These are phyloP conservation scores for Coccomyxa sp. DNA, from an alignment of 139 green algal species.

Conservation along the genomic window DNA sequence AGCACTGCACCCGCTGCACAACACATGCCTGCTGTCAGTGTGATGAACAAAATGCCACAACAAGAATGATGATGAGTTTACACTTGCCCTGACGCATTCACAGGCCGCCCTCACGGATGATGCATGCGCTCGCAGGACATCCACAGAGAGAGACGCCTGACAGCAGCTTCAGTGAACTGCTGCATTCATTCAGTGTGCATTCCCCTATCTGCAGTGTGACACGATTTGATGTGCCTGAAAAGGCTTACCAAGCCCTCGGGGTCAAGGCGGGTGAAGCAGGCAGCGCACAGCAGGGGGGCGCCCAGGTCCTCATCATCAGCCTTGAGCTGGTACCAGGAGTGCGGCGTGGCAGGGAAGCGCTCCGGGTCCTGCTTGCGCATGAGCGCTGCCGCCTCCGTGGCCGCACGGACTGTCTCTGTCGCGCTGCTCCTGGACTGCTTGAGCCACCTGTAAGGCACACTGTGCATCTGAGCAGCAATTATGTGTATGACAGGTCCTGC, in stretches of 20 bases:
- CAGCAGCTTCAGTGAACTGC: too few species aligned
- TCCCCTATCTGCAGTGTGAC: neutral
- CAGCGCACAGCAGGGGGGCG: conserved; percentile 32
- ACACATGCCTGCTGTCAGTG: too few species aligned
- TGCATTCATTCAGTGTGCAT: neutral
- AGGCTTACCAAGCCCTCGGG: neutral
- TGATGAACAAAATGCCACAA: neutral
- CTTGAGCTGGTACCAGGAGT: conserved; percentile 20
- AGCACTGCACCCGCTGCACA: conserved; percentile 33
- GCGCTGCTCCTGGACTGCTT: conserved; percentile 4
- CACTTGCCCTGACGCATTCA: too few species aligned
- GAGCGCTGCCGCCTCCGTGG: conserved; percentile 13
- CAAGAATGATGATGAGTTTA: too few species aligned
- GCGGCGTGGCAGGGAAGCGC: conserved; percentile 11
- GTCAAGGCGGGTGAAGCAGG: neutral
- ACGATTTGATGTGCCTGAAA: neutral
- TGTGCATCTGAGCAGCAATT: too few species aligned
- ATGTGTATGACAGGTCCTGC: too few species aligned
- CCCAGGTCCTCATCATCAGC: conserved; percentile 5
- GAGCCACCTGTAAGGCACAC: conserved; percentile 17
- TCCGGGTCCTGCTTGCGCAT: conserved; percentile 15
- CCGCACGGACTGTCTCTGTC: conserved; percentile 3
- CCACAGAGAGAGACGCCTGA: too few species aligned
- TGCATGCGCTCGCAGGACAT: neutral
- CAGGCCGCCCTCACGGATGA: too few species aligned